Base-by-base conservation (phyloP, 371 early-diverging fungal genomes). In the Apophysomyces ossiformis region DNA sequence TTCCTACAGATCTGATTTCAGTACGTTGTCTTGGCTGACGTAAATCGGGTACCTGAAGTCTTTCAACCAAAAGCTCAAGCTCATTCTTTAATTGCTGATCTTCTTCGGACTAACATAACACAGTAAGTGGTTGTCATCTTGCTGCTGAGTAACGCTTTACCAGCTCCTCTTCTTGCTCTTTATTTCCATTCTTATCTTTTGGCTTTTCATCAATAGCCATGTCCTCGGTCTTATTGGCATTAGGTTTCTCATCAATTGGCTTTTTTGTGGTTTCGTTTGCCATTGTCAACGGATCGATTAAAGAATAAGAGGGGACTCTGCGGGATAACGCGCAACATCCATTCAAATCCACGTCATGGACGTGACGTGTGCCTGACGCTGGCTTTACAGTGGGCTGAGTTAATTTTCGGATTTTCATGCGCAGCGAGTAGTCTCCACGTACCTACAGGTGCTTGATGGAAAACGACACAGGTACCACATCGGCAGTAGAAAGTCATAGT, bases 11-110 rank as follows among this genome's bases (percentile, higher is more conserved):
- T 36, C 18, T 57, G 56, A 26, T 32, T 39, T 54, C 35, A 47
- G 39, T 56, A 7, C 6, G 15, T 50, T 35, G 11, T 58, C 32
- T 26, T 15, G 37, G 32, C 26, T 21, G 37, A 3, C 21, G 21
- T 56, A 26, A 26, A 0, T 37, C 21, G n/a, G 50, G 56, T 83
- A 87, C 92, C 88, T 87, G 85, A 47, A 98, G 85, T 59, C 98
- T 84, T 69, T 93, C 94, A 21, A 98, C 93, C 62, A 97, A 84
- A 92, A 96, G 88, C 66, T 96, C 96, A 50, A 98, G 88, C 76
- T 98, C 96, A 68, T 78, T 85, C 77, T 96, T 95, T 38, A 98
- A 84, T 72, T 93, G 91, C 72, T 90, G 90, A 80, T 98, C 99
- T 78, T 98, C 99, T 79, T 98, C 99, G 56, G 95, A 94, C 98